A percentile compares a stretch with the other conserved stretches of the same genome.
These are phyloP conservation scores for Pyrus bretschneideri DNA, from an alignment of 306 rosid genomes.

Conservation along the genomic window DNA sequence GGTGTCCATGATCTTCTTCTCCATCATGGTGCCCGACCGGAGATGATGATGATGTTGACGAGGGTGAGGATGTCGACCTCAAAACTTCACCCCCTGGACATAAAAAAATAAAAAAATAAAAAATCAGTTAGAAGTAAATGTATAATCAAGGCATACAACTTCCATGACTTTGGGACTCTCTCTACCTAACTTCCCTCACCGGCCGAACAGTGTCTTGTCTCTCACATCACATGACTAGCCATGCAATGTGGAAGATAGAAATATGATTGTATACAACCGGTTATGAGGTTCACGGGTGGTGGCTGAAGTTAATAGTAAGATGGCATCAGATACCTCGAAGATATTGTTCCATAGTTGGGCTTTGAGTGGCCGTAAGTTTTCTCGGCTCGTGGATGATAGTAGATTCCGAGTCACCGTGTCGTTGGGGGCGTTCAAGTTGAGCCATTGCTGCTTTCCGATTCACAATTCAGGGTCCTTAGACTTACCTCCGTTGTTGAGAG, in stretches of 20 bases:
- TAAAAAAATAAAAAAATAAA: neutral
- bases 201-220: neutral
- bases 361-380: neutral
- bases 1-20: conserved; percentile 55
- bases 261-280: neutral
- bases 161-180: neutral
- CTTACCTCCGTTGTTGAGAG: neutral
- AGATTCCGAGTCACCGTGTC: conserved; percentile 25
- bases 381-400: neutral
- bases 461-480: conserved; percentile 1
- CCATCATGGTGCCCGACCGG: conserved; percentile 32
- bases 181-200: no score
- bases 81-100: conserved; percentile 36
- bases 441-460: conserved; percentile 37
- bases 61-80: conserved; percentile 23
- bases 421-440: conserved; percentile 49
- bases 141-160: neutral
- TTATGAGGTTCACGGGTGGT: neutral
- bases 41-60: conserved; percentile 28
- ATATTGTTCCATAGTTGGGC: conserved; percentile 54
- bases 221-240: neutral
- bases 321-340: conserved; percentile 50
- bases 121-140: neutral
- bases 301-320: neutral
- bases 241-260: neutral